Evolutionary conservation across 768 basidiomycete genomes (phyloP).

Genomic region (Neoboletus subvelutipes): DNA sequence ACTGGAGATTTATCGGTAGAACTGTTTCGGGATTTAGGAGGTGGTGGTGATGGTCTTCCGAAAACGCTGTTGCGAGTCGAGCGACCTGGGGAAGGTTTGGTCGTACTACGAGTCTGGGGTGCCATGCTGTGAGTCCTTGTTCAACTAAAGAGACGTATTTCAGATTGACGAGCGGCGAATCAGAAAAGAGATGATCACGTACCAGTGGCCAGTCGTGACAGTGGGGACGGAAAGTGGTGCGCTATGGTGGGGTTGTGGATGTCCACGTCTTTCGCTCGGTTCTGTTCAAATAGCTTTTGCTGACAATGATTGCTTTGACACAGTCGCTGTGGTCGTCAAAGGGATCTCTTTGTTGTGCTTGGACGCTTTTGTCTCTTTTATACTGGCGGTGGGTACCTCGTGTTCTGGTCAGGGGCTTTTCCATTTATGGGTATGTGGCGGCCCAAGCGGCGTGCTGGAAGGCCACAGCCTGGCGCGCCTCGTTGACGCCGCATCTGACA

Average conservation of each 20-base stretch:
- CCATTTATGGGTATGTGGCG: constrained; percentile 24
- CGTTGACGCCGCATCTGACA: not conserved
- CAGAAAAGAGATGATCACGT: not conserved
- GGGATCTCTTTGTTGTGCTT: constrained; percentile 15
- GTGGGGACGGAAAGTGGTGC: not conserved
- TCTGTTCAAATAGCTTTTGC: constrained; percentile 25
- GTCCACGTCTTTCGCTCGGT: not conserved
- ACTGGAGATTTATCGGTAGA: not conserved
- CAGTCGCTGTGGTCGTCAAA: constrained; percentile 6
- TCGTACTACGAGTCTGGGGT: constrained; percentile 25
- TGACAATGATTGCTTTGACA: constrained; percentile 19
- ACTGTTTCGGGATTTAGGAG: constrained; percentile 8
- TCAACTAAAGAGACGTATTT: not conserved
- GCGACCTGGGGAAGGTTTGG: constrained; percentile 18
- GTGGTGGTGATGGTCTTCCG: constrained; percentile 14
- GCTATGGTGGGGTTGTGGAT: not conserved
- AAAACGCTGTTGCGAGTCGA: constrained; percentile 24
- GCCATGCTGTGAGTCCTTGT: constrained; percentile 18
- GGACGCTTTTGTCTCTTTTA: constrained; percentile 24
- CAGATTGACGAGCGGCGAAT: not conserved
- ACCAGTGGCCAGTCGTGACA: not conserved
- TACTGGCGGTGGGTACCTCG: constrained; percentile 7
- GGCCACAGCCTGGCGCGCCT: constrained; percentile 15
- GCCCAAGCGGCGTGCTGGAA: constrained; percentile 1
- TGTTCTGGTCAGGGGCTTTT: constrained; percentile 22